Evolutionary conservation across 2,329 filamentous ascomycete species (phyloP).

Genomic region (Ceratocystis alfenasii): DNA sequence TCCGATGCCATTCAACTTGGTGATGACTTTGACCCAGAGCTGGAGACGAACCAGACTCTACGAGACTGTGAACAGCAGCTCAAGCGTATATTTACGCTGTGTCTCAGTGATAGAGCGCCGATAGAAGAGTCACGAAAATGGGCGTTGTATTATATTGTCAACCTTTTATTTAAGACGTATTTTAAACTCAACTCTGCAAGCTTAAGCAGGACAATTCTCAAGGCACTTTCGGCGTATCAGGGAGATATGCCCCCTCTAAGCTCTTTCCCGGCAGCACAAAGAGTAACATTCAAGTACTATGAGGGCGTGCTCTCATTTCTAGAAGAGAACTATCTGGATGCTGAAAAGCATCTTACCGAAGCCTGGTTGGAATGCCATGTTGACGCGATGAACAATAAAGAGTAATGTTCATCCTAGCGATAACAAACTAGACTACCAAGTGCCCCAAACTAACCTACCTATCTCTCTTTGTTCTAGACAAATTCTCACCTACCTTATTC

Average conservation of each 20-base stretch:
- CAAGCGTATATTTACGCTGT: slow-evolving; percentile 84
- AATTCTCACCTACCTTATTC: slow-evolving; percentile 89
- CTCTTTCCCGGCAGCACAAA: slow-evolving; percentile 75
- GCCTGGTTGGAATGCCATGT: slow-evolving; percentile 73
- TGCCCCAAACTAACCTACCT: not conserved
- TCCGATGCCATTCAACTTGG: slow-evolving; percentile 39
- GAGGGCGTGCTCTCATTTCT: slow-evolving; percentile 86
- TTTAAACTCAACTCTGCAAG: slow-evolving; percentile 87
- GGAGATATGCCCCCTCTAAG: slow-evolving; percentile 71
- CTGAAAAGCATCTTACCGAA: slow-evolving; percentile 65
- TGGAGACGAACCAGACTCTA: slow-evolving; percentile 69
- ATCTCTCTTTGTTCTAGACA: slow-evolving; percentile 29
- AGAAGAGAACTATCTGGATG: slow-evolving; percentile 82
- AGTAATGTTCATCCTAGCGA: slow-evolving; percentile 40
- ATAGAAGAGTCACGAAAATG: slow-evolving; percentile 90
- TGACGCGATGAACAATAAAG: slow-evolving; percentile 60
- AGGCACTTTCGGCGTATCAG: slow-evolving; percentile 62
- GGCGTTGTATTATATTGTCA: slow-evolving; percentile 92
- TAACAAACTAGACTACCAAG: slow-evolving; percentile 24
- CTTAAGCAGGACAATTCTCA: slow-evolving; percentile 82
- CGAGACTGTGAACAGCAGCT: slow-evolving; percentile 84
- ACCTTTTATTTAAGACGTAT: slow-evolving; percentile 94
- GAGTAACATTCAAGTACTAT: slow-evolving; percentile 94
- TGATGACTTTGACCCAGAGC: slow-evolving; percentile 69
- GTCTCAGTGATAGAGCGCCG: slow-evolving; percentile 73